These are phyloP conservation scores for Voacanga thouarsii DNA, from an alignment of 257 asterid genomes.

Conservation along the genomic window DNA sequence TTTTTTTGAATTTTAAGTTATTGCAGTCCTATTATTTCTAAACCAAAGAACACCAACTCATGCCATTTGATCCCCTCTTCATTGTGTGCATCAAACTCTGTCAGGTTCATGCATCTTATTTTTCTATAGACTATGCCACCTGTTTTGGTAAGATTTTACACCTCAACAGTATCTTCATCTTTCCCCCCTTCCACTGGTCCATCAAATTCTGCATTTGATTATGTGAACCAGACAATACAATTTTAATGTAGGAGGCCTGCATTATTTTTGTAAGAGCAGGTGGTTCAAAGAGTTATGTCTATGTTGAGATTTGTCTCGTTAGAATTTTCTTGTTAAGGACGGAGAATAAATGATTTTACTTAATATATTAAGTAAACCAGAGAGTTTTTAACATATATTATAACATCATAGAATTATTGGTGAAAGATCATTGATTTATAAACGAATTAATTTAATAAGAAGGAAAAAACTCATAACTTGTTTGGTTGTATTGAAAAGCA, in stretches of 20 bases:
- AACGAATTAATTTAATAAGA: too few relatives aligned
- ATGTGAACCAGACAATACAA: neutral
- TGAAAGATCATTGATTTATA: too few relatives aligned
- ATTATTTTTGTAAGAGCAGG: neutral
- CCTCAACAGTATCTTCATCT: conserved; percentile 20
- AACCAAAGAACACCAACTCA: too few relatives aligned
- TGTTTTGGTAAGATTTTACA: conserved; percentile 23
- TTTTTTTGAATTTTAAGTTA: too few relatives aligned
- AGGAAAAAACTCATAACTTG: neutral
- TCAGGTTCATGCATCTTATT: conserved; percentile 21
- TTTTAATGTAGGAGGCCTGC: neutral
- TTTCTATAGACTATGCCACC: neutral
- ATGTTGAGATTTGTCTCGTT: too few relatives aligned
- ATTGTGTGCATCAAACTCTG: neutral
- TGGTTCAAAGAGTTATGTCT: neutral
- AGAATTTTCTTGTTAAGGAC: too few relatives aligned
- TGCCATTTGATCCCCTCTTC: neutral
- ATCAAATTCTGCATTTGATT: neutral
- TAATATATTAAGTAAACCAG: too few relatives aligned
- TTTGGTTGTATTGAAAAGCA: neutral
- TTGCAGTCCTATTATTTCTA: too few relatives aligned
- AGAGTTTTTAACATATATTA: too few relatives aligned
- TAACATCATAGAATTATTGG: too few relatives aligned
- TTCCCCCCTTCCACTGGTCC: neutral
- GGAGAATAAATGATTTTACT: too few relatives aligned